Conservation (phyloP, 768 basidiomycete genomes). For the Lentinula lateritia region DNA sequence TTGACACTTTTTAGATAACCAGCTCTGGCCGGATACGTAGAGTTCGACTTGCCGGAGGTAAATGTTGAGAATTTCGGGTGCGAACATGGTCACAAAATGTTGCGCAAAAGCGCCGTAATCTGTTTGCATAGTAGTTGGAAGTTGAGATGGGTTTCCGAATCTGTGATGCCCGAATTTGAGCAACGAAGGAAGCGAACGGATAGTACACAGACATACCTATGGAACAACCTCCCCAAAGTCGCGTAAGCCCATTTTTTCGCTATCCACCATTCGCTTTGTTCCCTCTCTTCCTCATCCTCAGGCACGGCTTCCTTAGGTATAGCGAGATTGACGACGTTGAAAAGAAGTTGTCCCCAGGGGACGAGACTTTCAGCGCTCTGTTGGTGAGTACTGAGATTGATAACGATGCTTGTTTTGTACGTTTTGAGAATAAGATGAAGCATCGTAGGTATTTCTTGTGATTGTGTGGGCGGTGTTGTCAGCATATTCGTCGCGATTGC, state of each 20-base stretch:
- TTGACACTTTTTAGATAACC: constrained; percentile 80
- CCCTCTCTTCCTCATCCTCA: constrained; percentile 68
- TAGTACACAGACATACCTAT: constrained; percentile 36
- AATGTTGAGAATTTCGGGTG: constrained; percentile 81
- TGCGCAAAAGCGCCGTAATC: constrained; percentile 70
- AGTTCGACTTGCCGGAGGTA: constrained; percentile 71
- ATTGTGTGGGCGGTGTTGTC: constrained; percentile 51
- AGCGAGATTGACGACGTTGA: constrained; percentile 69
- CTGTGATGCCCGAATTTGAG: constrained; percentile 24
- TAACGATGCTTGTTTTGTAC: constrained; percentile 78
- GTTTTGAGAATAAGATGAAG: constrained; percentile 84
- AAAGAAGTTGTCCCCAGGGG: constrained; percentile 83
- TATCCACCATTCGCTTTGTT: constrained; percentile 84
- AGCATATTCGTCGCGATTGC: constrained; percentile 69
- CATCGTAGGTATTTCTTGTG: constrained; percentile 75
- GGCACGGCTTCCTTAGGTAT: constrained; percentile 64
- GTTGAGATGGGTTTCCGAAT: constrained; percentile 84
- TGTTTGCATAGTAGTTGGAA: constrained; percentile 64
- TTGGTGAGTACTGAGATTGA: constrained; percentile 68
- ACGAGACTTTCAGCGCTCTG: constrained; percentile 71
- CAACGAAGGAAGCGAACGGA: not conserved
- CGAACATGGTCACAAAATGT: constrained; percentile 73
- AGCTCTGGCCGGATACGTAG: constrained; percentile 66
- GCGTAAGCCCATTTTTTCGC: constrained; percentile 91
- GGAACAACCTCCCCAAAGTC: constrained; percentile 75